These are phyloP conservation scores for Rhexocercosporidium sp. DNA, from an alignment of 2,329 filamentous ascomycete species.

Conservation along the genomic window DNA sequence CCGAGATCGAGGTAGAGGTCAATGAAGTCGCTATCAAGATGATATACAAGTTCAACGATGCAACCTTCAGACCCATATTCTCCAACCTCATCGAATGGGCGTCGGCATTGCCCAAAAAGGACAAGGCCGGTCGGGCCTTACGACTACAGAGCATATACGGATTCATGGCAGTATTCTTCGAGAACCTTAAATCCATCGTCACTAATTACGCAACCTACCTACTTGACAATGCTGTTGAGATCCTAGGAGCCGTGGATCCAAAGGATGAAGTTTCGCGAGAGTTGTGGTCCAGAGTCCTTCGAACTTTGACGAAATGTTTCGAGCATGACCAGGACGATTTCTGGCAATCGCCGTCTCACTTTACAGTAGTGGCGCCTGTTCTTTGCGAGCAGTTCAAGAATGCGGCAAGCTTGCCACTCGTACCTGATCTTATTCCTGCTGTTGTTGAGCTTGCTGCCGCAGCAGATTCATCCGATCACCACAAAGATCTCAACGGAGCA, in stretches of 20 bases:
- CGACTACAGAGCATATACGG: slow-evolving; percentile 80
- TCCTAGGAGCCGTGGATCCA: slow-evolving; percentile 56
- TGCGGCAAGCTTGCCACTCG: slow-evolving; percentile 51
- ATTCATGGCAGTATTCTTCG: slow-evolving; percentile 81
- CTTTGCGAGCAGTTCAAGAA: slow-evolving; percentile 70
- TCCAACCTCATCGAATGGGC: slow-evolving; percentile 83
- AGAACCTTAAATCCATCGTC: slow-evolving; percentile 88
- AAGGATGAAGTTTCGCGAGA: slow-evolving; percentile 56
- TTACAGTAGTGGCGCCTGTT: slow-evolving; percentile 71
- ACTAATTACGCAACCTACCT: slow-evolving; percentile 90
- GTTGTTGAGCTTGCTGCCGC: slow-evolving; percentile 81
- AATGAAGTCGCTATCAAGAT: slow-evolving; percentile 82
- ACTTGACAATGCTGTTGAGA: slow-evolving; percentile 72
- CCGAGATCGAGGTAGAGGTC: slow-evolving; percentile 65
- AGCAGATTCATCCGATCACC: slow-evolving; percentile 84
- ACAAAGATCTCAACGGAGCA: slow-evolving; percentile 82
- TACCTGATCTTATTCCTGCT: slow-evolving; percentile 68
- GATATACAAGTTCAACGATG: slow-evolving; percentile 96
- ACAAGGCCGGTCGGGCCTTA: slow-evolving; percentile 60
- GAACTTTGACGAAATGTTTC: slow-evolving; percentile 77
- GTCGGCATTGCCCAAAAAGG: slow-evolving; percentile 64
- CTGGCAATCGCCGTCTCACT: slow-evolving; percentile 92
- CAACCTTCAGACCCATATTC: slow-evolving; percentile 91
- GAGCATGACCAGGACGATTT: slow-evolving; percentile 93
- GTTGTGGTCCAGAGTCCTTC: slow-evolving; percentile 73